A percentile compares a stretch with the other conserved stretches of the same genome.
phyloP scores from a whole-genome alignment of 768 basidiomycete species.

The Boletus barrowsii region DNA sequence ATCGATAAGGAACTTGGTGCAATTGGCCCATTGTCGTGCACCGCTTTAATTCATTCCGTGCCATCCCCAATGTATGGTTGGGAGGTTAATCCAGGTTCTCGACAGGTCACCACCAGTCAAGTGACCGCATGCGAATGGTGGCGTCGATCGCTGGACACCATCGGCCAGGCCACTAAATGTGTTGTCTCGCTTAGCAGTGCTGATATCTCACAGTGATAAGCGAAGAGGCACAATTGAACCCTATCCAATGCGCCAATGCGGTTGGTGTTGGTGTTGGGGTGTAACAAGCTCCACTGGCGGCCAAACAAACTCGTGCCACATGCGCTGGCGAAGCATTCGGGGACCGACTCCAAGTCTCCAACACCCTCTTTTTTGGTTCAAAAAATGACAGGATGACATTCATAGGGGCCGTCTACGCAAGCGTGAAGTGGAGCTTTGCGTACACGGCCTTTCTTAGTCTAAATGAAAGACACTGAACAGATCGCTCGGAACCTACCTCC shows the following conservation, averaged over 20 bases:
- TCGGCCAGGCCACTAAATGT: slow-evolving; percentile 33
- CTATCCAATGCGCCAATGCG: slow-evolving; percentile 23
- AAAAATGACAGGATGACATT: no score
- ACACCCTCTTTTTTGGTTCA: no score
- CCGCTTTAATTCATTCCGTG: slow-evolving; percentile 19
- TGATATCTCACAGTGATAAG: slow-evolving; percentile 16
- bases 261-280: no score
- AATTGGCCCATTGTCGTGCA: slow-evolving; percentile 11
- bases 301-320: no score
- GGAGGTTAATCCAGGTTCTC: slow-evolving; percentile 53
- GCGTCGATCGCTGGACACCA: slow-evolving; percentile 55
- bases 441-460: slow-evolving; percentile 1
- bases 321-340: no score
- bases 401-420: slow-evolving; percentile 14
- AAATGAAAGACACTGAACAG: neutral
- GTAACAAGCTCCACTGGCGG: no score
- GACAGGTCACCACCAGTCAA: slow-evolving; percentile 48
- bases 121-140: slow-evolving; percentile 40
- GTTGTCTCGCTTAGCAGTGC: neutral
- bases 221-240: slow-evolving; percentile 29
- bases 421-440: slow-evolving; percentile 28
- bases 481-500: neutral
- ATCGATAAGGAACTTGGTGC: slow-evolving; percentile 27
- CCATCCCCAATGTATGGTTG: slow-evolving; percentile 41
- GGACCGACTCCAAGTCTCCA: slow-evolving; percentile 7